Evolutionary conservation across 129 eudicot genomes (phyloP).

Genomic region (Artemisia tridentata): DNA sequence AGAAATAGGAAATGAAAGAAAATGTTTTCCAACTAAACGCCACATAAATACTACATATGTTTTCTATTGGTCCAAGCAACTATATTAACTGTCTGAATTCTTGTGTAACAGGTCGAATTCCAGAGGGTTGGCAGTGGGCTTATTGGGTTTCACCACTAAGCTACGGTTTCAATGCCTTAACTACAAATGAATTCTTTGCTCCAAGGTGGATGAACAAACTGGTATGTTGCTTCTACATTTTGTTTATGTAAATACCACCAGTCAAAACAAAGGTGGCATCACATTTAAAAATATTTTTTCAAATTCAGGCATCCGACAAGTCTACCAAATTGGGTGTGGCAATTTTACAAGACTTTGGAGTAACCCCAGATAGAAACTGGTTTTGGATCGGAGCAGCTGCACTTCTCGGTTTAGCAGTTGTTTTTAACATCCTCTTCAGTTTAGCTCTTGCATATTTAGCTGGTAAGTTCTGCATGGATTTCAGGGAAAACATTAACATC

Average conservation of each 20-base stretch:
- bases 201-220: conserved; percentile 63
- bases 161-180: conserved; percentile 55
- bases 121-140: conserved; percentile 62
- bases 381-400: conserved; percentile 57
- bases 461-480: conserved; percentile 28
- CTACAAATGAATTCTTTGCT: conserved; percentile 55
- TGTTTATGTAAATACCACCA: not conserved
- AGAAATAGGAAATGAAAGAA: no score
- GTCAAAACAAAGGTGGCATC: not conserved
- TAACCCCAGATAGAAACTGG: conserved; percentile 45
- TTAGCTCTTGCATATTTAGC: conserved; percentile 48
- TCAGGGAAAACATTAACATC: not conserved
- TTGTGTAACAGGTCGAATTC: conserved; percentile 44
- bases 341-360: conserved; percentile 41
- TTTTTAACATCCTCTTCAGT: conserved; percentile 44
- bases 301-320: conserved; percentile 52
- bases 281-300: not conserved
- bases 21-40: no score
- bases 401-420: conserved; percentile 51
- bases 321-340: conserved; percentile 47
- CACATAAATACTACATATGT: no score
- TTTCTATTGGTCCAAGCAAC: not conserved
- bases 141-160: conserved; percentile 65
- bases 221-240: conserved; percentile 32
- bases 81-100: not conserved